Base-by-base conservation (phyloP, 2,329 filamentous ascomycete genomes). In the Venturia pyrina region DNA sequence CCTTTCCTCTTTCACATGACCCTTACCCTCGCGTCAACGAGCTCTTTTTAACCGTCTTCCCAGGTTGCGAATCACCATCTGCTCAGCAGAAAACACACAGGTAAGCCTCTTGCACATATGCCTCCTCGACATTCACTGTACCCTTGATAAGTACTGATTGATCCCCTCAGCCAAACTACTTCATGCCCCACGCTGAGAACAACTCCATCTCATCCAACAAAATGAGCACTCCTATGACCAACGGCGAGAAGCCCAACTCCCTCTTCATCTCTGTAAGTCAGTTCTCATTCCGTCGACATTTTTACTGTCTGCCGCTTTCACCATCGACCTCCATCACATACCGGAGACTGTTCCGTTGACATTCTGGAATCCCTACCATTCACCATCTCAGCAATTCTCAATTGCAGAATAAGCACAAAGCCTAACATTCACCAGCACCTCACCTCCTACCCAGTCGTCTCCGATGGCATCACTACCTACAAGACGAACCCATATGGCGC, bases 401-500 rank as follows among this genome's bases (percentile, higher is more conserved):
- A 37, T 15, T 37, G 17, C 3, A 37, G 1, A 15, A 64, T 46
- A 44, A 34, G 15, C n/a, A 17, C 43, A 41, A 50, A 43, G 46
- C 1, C 67, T 67, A 62, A 67, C 37, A 65, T 8, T n/a, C 37
- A 41, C 41, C 40, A 96, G 91, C 93, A 97, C 75, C 83, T 97
- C 69, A 83, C 87, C 71, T 88, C 88, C 70, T 96, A 96, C 78
- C 93, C 93, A 50, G 78, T 96, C 70, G 85, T 97, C 74, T 86
- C 85, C 74, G 91, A 96, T 77, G 81, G 87, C 73, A 86, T 96
- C 77, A 80, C 85, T 68, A 87, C 86, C 74, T 88, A 96, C 84
- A 90, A 92, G 78, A 81, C 85, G 74, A 91, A 93, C 79, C 88
- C 90, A 63, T 88, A 90, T 74, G 93, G 90, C 74, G 88, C 91